A percentile compares a stretch with the other conserved stretches of the same genome.
Evolutionary conservation across 1,139 yeast species (phyloP).

Genomic region (Candida neerlandica): DNA sequence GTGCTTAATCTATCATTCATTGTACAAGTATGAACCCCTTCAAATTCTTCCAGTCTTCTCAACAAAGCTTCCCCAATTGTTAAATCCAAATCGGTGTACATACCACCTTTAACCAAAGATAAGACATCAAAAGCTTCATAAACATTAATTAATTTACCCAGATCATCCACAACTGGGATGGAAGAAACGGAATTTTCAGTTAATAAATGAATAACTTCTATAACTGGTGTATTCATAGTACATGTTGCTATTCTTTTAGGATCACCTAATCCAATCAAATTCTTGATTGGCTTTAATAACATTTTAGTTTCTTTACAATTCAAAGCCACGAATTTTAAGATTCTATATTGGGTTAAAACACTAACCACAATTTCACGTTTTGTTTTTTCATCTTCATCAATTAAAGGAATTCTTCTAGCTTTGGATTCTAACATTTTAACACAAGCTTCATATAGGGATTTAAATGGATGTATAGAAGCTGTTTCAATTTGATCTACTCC

Average conservation of each 20-base stretch:
- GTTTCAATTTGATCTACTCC: constrained; percentile 91
- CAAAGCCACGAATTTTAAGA: constrained; percentile 90
- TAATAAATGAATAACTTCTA: constrained; percentile 85
- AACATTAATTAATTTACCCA: constrained; percentile 76
- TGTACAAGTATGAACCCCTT: constrained; percentile 97
- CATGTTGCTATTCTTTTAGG: constrained; percentile 72
- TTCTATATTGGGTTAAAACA: constrained; percentile 95
- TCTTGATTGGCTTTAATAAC: constrained; percentile 73
- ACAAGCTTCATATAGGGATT: constrained; percentile 91
- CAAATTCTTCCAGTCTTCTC: constrained; percentile 94
- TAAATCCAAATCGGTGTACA: constrained; percentile 85
- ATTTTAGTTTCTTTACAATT: constrained; percentile 94
- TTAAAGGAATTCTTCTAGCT: constrained; percentile 91
- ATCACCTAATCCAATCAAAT: constrained; percentile 60
- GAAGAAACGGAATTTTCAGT: constrained; percentile 83
- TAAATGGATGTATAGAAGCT: constrained; percentile 87
- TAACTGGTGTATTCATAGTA: constrained; percentile 89
- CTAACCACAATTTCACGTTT: constrained; percentile 93
- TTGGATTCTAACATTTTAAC: constrained; percentile 85
- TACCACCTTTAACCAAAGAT: constrained; percentile 91
- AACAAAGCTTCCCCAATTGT: constrained; percentile 96
- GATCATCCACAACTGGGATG: constrained; percentile 87
- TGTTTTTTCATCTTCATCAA: constrained; percentile 92
- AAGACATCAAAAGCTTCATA: constrained; percentile 96
- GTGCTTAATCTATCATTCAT: constrained; percentile 84